Base-by-base conservation (phyloP, 495 filamentous ascomycete species). In the Penicillium cinerascens region DNA sequence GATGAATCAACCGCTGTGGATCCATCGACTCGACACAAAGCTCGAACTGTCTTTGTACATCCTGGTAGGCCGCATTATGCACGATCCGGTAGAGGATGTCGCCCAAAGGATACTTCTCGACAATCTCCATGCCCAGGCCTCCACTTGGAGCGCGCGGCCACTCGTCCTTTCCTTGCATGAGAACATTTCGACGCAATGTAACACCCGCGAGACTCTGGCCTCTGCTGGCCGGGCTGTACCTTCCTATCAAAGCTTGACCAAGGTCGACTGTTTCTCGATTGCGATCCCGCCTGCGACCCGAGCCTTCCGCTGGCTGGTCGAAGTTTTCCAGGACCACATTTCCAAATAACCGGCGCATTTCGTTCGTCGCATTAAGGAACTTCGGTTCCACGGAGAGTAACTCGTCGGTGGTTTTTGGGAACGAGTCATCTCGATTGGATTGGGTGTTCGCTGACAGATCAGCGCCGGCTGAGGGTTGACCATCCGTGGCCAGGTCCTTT, bases 291-390 rank as follows among this genome's bases (percentile, higher is more conserved):
- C 79, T 69, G 42, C 79, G 77, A 20, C 73, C 70, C 51, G 79
- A 60, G 21, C 84, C 78, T 41, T 78, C 65, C 45, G 78, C 74
- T 21, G 79, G 81, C 22, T 78, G 70, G 23, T 81, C 74, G 15
- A 82, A 81, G 16, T 79, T 78, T 41, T 88, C 82, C 48, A 93
- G 72, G 9, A 87, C 87, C 23, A 87, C 82, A 49, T 85, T 85
- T 0, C 93, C 93, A 70, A 99, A 99, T 2, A 99, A 71, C 53
- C 82, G 84, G 38, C 89, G 86, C 91, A 99, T 97, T 70, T 99
- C 93, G 58, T 96, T 95, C 6, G 81, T 78, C 13, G 87, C 87
- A 63, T 95, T 95, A 10, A 99, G 80, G 55, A 88, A 82, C 53
- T 86, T 80, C 1, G 87, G 80, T 41, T 93, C 91, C 48, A 97